A percentile compares a stretch with the other conserved stretches of the same genome.
These are phyloP conservation scores for Gossypium aridum DNA, from an alignment of 441 rosid species.

Conservation along the genomic window DNA sequence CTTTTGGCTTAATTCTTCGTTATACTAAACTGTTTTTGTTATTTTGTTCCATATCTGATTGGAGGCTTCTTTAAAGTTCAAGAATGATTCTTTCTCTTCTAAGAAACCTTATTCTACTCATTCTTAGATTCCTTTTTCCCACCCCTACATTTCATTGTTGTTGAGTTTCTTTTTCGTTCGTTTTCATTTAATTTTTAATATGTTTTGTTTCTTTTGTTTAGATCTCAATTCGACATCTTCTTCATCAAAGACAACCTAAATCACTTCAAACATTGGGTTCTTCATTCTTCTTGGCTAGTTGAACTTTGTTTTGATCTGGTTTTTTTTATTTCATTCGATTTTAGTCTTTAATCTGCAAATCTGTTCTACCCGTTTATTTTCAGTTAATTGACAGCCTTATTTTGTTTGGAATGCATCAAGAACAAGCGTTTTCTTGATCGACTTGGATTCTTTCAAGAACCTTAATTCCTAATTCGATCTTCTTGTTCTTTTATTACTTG, in stretches of 20 bases:
- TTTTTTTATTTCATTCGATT: not conserved
- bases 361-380: not conserved
- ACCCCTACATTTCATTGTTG: no score
- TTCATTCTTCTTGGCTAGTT: not conserved
- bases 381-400: not conserved
- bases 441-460: not conserved
- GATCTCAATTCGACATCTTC: not conserved
- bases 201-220: not conserved
- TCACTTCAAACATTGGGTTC: not conserved
- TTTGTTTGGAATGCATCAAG: not conserved
- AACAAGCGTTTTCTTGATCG: not conserved
- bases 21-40: not conserved
- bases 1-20: not conserved
- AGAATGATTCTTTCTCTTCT: no score
- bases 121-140: no score
- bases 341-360: not conserved
- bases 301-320: not conserved
- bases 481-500: not conserved
- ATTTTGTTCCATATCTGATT: no score
- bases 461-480: not conserved
- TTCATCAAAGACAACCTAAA: not conserved
- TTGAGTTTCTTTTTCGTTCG: not conserved
- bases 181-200: not conserved
- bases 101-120: no score
- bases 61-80: no score